Percentiles rank a stretch among this genome's conserved stretches.
Conservation (phyloP, 139 green algal genomes). For the Micractinium sp. region DNA sequence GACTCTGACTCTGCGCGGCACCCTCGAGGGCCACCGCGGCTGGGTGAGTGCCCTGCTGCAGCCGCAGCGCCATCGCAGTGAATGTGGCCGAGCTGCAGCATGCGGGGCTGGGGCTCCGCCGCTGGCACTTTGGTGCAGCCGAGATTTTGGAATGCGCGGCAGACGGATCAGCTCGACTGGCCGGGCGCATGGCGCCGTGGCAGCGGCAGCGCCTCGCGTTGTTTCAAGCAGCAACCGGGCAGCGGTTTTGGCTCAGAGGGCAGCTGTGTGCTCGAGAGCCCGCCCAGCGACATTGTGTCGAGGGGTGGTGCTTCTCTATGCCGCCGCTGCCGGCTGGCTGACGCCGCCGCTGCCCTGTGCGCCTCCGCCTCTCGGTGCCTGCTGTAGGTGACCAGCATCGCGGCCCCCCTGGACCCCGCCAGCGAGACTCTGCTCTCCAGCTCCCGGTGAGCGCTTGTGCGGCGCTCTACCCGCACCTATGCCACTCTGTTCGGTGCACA, state of each 20-base stretch:
- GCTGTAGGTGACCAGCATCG: constrained; percentile 89
- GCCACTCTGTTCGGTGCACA: too few relatives aligned
- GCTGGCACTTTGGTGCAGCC: too few relatives aligned
- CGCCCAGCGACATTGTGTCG: too few relatives aligned
- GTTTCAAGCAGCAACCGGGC: neutral
- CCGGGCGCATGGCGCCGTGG: too few relatives aligned
- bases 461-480: neutral
- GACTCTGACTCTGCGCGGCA: constrained; percentile 79
- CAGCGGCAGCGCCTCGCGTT: neutral
- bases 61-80: neutral
- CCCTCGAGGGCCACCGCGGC: constrained; percentile 55
- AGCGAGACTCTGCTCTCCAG: constrained; percentile 92
- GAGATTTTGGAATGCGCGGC: too few relatives aligned
- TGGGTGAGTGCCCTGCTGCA: neutral
- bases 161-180: too few relatives aligned
- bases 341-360: neutral
- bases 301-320: neutral
- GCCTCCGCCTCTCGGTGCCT: constrained; percentile 31
- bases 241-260: neutral
- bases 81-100: neutral
- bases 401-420: constrained; percentile 93
- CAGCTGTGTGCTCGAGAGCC: neutral
- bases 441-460: constrained; percentile 73
- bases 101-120: neutral
- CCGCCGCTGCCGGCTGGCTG: neutral